Base-by-base conservation (phyloP, 208 protist species). In the Porcisia hertigi region DNA sequence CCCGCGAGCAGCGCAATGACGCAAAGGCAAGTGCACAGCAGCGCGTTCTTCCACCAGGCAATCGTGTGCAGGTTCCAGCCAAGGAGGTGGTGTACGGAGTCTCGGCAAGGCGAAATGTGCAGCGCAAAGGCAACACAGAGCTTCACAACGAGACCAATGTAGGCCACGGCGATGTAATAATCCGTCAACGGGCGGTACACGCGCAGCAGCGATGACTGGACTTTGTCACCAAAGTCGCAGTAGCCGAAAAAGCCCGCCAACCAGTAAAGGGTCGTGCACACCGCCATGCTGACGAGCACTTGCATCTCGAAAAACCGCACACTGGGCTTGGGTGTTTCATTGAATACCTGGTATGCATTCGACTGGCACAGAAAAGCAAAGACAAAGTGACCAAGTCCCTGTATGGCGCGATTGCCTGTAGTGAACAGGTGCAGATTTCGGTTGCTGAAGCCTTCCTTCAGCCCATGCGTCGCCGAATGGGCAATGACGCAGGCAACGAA, bases 231-330 rank as follows among this genome's bases (percentile, higher is more conserved):
- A 72, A 94, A 94, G 65, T 94, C 90, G 25, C 71, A 62, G 84
- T 94, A 94, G 59, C 87, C 90, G 69, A 91, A 93, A 76, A 94
- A 86, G 57, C 92, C 92, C 25, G 81, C 77, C 25, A 94, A 34
- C 80, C 81, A 91, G 82, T 96, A 96, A 23, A 96, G 69, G 30
- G 89, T 25, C 49, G 86, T 88, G 75, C 90, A 96, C 36, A 92
- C 80, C 14, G 82, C 45, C 87, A 96, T 94, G 63, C 86, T 80
- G 20, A 86, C 67, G 52, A 83, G 72, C 25, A 74, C 85, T 73
- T 93, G 79, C 62, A 77, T 1, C 73, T 86, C 81, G 36, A 94
- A 88, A 18, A 81, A 81, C 23, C 66, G 20, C 47, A 91, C 83
- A 34, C 71, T 84, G 18, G 80, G 83, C 43, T 77, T 69, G 23